Evolutionary conservation across 2,329 filamentous ascomycete genomes (phyloP).

Genomic region (Venturia asperata): DNA sequence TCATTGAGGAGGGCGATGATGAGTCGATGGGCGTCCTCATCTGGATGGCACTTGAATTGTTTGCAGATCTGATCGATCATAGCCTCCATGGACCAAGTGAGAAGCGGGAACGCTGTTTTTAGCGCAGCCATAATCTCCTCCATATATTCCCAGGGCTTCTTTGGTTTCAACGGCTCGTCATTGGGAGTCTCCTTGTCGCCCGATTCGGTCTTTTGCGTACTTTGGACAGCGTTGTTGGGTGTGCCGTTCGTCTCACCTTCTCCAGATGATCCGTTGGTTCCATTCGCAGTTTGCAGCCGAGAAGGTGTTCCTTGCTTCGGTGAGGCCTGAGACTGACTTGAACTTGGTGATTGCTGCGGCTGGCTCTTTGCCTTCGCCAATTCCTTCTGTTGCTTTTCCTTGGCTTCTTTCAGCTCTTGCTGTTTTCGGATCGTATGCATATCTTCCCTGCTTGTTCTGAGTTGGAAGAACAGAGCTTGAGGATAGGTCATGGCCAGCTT

Average conservation of each 20-base stretch:
- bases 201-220: slow-evolving; percentile 34
- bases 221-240: slow-evolving; percentile 26
- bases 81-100: slow-evolving; percentile 97
- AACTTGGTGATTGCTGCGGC: slow-evolving; percentile 42
- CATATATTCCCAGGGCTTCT: slow-evolving; percentile 91
- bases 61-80: slow-evolving; percentile 99
- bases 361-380: slow-evolving; percentile 53
- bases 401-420: slow-evolving; percentile 55
- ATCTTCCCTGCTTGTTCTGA: slow-evolving; percentile 89
- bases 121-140: slow-evolving; percentile 93
- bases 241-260: slow-evolving; percentile 33
- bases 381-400: slow-evolving; percentile 48
- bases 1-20: slow-evolving; percentile 98
- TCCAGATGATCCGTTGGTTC: slow-evolving; percentile 43
- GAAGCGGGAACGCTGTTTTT: slow-evolving; percentile 92
- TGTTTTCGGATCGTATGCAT: slow-evolving; percentile 87
- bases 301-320: slow-evolving; percentile 28
- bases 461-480: slow-evolving; percentile 88
- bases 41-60: slow-evolving; percentile 97
- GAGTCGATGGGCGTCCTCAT: slow-evolving; percentile 93
- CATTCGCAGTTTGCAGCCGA: slow-evolving; percentile 28
- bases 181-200: slow-evolving; percentile 30
- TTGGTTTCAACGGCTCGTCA: slow-evolving; percentile 34
- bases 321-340: slow-evolving; percentile 29
- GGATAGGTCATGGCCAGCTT: slow-evolving; percentile 96